Conservation (phyloP, 345 rosid species). For the Eucalyptus microcorys region DNA sequence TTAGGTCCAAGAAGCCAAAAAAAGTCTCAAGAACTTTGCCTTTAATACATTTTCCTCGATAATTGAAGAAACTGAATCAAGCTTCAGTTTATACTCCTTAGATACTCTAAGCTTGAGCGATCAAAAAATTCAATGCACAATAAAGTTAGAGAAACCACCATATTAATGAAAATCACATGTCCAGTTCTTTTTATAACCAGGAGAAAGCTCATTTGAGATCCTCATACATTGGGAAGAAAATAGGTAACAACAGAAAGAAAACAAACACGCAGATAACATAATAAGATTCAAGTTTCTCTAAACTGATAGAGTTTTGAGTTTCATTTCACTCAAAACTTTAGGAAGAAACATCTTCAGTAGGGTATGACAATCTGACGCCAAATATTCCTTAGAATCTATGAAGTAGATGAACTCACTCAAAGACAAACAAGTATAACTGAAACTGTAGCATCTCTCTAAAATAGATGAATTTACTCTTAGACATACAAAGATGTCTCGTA, state of each 20-base stretch:
- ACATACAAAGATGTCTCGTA: background rate
- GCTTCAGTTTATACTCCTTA: background rate
- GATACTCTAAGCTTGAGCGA: background rate
- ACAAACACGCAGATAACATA: background rate
- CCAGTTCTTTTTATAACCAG: background rate
- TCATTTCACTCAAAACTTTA: background rate
- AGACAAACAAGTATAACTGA: background rate
- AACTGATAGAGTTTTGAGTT: background rate
- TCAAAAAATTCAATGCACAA: background rate
- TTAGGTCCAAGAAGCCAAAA: background rate
- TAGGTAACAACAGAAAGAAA: background rate
- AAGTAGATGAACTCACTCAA: background rate
- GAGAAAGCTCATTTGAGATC: background rate
- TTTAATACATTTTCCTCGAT: background rate
- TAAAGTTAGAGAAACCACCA: background rate
- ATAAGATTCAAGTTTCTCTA: background rate
- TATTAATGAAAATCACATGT: background rate
- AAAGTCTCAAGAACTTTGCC: background rate
- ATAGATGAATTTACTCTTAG: background rate
- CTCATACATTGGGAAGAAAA: background rate
- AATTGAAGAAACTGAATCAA: background rate
- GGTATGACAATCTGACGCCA: background rate
- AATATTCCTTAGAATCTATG: background rate
- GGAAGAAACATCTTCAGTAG: background rate
- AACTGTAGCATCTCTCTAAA: background rate